Evolutionary conservation across 2,329 filamentous ascomycete genomes (phyloP).

Genomic region (Emergomyces pasteurianus): DNA sequence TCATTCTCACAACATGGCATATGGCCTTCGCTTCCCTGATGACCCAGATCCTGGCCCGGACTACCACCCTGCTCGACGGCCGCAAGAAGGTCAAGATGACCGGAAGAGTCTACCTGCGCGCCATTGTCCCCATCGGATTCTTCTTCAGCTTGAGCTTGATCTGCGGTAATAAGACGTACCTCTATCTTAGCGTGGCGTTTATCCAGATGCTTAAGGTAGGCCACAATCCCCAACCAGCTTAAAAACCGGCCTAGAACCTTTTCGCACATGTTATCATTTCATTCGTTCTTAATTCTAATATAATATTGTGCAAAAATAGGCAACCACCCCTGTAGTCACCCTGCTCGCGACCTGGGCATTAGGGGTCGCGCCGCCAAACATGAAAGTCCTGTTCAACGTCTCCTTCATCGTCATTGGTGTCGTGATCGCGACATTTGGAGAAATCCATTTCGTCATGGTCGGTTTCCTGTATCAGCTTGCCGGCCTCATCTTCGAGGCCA

Average conservation of each 20-base stretch:
- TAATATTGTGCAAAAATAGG: slow-evolving; percentile 39
- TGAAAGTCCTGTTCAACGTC: slow-evolving; percentile 84
- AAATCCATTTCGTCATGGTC: slow-evolving; percentile 70
- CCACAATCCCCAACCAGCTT: slow-evolving; percentile 16
- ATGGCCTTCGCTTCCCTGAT: slow-evolving; percentile 83
- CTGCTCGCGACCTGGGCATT: slow-evolving; percentile 81
- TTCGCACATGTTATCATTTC: slow-evolving; percentile 9
- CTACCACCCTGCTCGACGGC: slow-evolving; percentile 80
- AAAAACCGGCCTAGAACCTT: background rate
- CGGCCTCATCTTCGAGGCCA: slow-evolving; percentile 69
- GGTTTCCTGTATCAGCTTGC: slow-evolving; percentile 59
- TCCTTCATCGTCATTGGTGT: slow-evolving; percentile 91
- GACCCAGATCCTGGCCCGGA: slow-evolving; percentile 85
- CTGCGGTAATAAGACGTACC: slow-evolving; percentile 89
- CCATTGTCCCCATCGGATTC: slow-evolving; percentile 86
- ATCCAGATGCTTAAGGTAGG: slow-evolving; percentile 98
- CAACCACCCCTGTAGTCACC: slow-evolving; percentile 88
- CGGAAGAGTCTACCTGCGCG: slow-evolving; percentile 78
- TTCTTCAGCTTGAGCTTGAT: slow-evolving; percentile 96
- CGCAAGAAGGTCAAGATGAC: slow-evolving; percentile 97
- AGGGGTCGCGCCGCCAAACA: slow-evolving; percentile 69
- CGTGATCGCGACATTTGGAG: slow-evolving; percentile 84
- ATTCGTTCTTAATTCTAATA: background rate
- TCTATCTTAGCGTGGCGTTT: slow-evolving; percentile 90
- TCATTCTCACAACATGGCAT: slow-evolving; percentile 88